Conservation (phyloP, 1,284 basidiomycete genomes). For the Pterulicium gracile region DNA sequence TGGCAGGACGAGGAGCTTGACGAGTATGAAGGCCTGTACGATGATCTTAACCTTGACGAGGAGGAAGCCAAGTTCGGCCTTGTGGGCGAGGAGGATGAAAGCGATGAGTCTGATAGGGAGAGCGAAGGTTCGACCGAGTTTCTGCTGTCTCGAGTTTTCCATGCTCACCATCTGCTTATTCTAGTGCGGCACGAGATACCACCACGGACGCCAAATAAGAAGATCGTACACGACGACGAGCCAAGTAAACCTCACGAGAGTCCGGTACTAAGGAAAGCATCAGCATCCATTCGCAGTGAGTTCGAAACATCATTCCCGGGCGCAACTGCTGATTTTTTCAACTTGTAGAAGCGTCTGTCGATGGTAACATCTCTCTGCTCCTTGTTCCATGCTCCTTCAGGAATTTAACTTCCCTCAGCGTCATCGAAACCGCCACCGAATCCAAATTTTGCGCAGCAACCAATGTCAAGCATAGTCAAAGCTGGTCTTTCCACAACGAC, state of each 20-base stretch:
- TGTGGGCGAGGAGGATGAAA: constrained; percentile 61
- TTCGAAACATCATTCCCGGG: constrained; percentile 12
- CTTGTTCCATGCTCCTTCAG: constrained; percentile 6
- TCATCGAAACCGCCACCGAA: constrained; percentile 68
- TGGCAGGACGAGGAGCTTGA: constrained; percentile 92
- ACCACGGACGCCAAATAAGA: constrained; percentile 55
- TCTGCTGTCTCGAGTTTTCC: neutral
- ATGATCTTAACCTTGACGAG: constrained; percentile 95
- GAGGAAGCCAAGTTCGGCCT: constrained; percentile 89
- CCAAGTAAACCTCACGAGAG: constrained; percentile 66
- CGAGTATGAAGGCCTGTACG: constrained; percentile 96
- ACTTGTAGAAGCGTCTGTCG: constrained; percentile 31
- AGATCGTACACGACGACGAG: constrained; percentile 66
- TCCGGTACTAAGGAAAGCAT: constrained; percentile 68
- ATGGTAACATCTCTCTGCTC: constrained; percentile 22
- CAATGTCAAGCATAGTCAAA: constrained; percentile 75
- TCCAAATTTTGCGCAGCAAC: constrained; percentile 70
- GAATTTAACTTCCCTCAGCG: constrained; percentile 13
- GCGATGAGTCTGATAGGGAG: constrained; percentile 47
- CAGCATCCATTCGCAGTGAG: constrained; percentile 55
- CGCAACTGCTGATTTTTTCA: constrained; percentile 9
- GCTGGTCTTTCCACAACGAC: constrained; percentile 36
- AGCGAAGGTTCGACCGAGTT: constrained; percentile 66
- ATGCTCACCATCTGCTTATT: neutral
- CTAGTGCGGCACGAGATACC: constrained; percentile 35